Conservation (phyloP, 2,329 filamentous ascomycete species). For the Grosmannia penicillata region DNA sequence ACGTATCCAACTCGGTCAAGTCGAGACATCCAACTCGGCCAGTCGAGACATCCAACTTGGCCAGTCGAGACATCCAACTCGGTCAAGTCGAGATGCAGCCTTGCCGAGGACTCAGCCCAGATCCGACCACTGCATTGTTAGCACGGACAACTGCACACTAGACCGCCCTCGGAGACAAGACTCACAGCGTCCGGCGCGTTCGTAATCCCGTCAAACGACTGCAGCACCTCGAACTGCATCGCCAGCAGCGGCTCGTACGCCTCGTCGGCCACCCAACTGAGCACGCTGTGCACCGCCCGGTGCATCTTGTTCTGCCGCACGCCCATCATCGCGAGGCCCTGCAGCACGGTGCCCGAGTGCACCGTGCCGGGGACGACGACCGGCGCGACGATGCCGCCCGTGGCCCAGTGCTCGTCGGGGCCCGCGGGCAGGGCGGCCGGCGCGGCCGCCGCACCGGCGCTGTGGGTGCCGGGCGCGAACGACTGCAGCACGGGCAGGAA, state of each 20-base stretch:
- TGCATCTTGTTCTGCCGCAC: conserved; percentile 71
- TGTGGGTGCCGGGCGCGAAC: conserved; percentile 14
- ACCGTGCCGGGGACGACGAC: conserved; percentile 59
- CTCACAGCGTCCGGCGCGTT: conserved; percentile 41
- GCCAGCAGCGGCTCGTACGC: conserved; percentile 57
- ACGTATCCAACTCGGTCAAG: too few species aligned
- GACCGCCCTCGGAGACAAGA: conserved; percentile 5
- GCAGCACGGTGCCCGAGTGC: conserved; percentile 47
- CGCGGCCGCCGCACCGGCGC: background rate
- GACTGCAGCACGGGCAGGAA: conserved; percentile 56
- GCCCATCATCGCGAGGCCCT: conserved; percentile 67
- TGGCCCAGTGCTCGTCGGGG: conserved; percentile 25
- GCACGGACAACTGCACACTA: too few species aligned
- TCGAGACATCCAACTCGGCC: too few species aligned
- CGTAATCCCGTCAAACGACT: conserved; percentile 71
- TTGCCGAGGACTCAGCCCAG: too few species aligned
- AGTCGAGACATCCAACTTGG: too few species aligned
- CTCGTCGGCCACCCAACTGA: conserved; percentile 69
- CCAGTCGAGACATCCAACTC: too few species aligned
- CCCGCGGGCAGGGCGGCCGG: background rate
- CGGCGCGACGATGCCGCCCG: conserved; percentile 68
- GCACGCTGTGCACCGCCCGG: conserved; percentile 54
- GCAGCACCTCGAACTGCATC: conserved; percentile 68
- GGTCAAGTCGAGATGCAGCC: too few species aligned
- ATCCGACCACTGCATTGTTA: background rate